Conservation (phyloP, 2,329 filamentous ascomycete species). For the Plenodomus lindquistii region DNA sequence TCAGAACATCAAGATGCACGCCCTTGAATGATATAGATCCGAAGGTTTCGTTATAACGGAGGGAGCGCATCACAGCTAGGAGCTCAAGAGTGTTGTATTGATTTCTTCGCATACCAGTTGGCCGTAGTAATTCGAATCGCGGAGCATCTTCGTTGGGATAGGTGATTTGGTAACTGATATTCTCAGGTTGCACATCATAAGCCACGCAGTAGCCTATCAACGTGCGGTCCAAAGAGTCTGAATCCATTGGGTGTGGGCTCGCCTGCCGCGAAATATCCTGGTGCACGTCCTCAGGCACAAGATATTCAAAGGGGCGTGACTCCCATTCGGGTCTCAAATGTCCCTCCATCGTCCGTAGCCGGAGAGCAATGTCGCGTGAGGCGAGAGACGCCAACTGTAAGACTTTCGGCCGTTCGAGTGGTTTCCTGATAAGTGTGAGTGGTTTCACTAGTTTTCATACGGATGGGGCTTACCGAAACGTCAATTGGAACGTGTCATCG, state of each 20-base stretch:
- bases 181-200: slow-evolving; percentile 68
- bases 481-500: slow-evolving; percentile 69
- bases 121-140: slow-evolving; percentile 65
- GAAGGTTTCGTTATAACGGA: slow-evolving; percentile 73
- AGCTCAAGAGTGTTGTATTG: slow-evolving; percentile 66
- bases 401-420: slow-evolving; percentile 58
- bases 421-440: slow-evolving; percentile 47
- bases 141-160: slow-evolving; percentile 63
- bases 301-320: slow-evolving; percentile 64
- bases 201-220: slow-evolving; percentile 71
- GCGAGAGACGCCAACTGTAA: slow-evolving; percentile 67
- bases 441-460: not conserved
- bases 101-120: slow-evolving; percentile 54
- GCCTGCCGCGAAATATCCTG: slow-evolving; percentile 39
- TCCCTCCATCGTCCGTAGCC: slow-evolving; percentile 64
- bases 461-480: slow-evolving; percentile 56
- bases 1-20: slow-evolving; percentile 66
- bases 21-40: slow-evolving; percentile 68
- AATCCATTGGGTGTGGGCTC: slow-evolving; percentile 60
- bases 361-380: slow-evolving; percentile 66
- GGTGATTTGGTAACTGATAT: slow-evolving; percentile 54
- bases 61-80: slow-evolving; percentile 69
- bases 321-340: slow-evolving; percentile 69
- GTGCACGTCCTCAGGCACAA: slow-evolving; percentile 57
- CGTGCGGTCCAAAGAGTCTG: slow-evolving; percentile 66